A percentile compares a stretch with the other conserved stretches of the same genome.
Evolutionary conservation across 768 basidiomycete genomes (phyloP).

Genomic region (Boletus tomentosulus): DNA sequence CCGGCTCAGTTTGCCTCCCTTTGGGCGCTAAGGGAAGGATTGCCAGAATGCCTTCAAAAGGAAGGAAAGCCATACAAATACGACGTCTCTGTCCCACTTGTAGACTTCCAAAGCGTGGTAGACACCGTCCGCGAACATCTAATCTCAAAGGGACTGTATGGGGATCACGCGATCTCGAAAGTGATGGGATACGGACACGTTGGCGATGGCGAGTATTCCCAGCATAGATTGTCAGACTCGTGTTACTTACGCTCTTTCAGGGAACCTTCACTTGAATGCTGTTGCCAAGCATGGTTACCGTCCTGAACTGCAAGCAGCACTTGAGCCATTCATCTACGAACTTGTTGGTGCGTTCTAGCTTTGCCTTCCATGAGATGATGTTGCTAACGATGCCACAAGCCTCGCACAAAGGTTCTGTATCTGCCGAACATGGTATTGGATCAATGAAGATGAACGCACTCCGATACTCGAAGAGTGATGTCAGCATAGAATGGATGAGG

Average conservation of each 20-base stretch:
- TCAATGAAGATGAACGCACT: constrained; percentile 91
- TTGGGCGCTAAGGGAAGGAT: constrained; percentile 89
- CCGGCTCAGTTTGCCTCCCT: constrained; percentile 84
- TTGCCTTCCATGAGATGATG: neutral
- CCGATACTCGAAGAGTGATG: constrained; percentile 76
- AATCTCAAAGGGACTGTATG: constrained; percentile 61
- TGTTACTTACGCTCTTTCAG: constrained; percentile 35
- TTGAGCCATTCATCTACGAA: constrained; percentile 96
- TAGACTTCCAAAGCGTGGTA: constrained; percentile 83
- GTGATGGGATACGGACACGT: constrained; percentile 96
- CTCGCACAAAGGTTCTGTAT: constrained; percentile 83
- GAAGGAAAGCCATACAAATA: constrained; percentile 97
- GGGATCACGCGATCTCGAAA: constrained; percentile 70
- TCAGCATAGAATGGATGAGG: constrained; percentile 86
- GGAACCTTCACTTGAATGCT: constrained; percentile 92
- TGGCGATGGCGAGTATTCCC: constrained; percentile 72
- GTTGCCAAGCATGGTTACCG: constrained; percentile 73
- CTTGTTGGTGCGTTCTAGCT: constrained; percentile 58
- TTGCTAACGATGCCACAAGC: constrained; percentile 37
- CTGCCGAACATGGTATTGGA: constrained; percentile 97
- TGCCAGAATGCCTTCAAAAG: constrained; percentile 90
- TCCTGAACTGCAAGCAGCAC: constrained; percentile 75
- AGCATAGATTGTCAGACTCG: neutral
- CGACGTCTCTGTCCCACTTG: constrained; percentile 85
- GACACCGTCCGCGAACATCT: constrained; percentile 75